Evolutionary conservation across 176 grass and related monocot genomes (phyloP), one percentile per base, ranked within the genome.

Genomic region (Hyparrhenia diplandra): DNA sequence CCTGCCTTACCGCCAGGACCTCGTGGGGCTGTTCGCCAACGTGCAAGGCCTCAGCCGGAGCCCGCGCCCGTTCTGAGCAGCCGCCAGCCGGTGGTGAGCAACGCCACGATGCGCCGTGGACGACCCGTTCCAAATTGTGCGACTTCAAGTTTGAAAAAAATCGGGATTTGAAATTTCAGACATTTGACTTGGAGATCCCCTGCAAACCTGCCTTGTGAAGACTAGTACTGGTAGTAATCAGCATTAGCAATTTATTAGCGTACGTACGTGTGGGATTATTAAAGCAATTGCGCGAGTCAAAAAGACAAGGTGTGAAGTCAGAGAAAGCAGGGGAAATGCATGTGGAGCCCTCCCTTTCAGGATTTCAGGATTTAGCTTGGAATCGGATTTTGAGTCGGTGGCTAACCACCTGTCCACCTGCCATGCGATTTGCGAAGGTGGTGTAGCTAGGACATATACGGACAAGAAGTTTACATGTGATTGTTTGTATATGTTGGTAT

Each of bases 1-100:
- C 67, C 64, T 98, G 45, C 95, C 92, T 10, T 91, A 91, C 77
- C 84, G 87, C 35, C 86, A 72, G 72, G 80, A 84, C 16, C 80
- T 91, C 76, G 18, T 93, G 5, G 91, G 88, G 2, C 64, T 94
- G 37, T 91, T 91, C 76, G 83, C 83, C 32, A 81, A 69, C 27
- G 41, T 69, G 65, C 80, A 84, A 66, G 86, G 80, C 32, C 24
- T 91, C 47, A 81, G 64, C 32, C 88, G 86, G 66, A 78, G 59
- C 21, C 60, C 73, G 11, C 62, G 32, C 17, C 63, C 75, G 64
- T 78, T 76, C 49, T 84, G 66, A 89, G 37, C 36, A 46, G 2
- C n/a, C n/a, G n/a, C n/a, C n/a, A n/a, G n/a, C 20, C 39, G 20
- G 21, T 27, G 55, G 20, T 28, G 55, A 25, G 57, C 30, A 25